phyloP scores from a whole-genome alignment of 176 grass and related monocot species.

The Rhynchospora tenuis region DNA sequence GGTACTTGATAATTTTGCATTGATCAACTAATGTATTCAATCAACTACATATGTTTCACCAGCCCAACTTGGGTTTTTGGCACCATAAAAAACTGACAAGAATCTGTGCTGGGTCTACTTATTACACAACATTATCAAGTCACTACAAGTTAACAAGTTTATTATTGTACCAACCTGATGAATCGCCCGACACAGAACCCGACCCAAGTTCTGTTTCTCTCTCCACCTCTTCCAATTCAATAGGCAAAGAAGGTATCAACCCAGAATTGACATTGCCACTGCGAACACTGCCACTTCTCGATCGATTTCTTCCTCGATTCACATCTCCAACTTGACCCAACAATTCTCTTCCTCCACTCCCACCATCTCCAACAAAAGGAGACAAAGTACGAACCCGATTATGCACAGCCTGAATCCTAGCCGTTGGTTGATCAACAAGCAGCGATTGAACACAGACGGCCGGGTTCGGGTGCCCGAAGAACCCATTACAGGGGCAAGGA shows the following conservation, averaged over 20 bases:
- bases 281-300: not conserved
- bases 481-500: conserved; percentile 25
- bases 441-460: conserved; percentile 9
- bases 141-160: not conserved
- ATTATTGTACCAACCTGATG: conserved; percentile 19
- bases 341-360: not conserved
- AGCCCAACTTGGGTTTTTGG: not conserved
- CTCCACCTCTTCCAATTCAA: conserved; percentile 22
- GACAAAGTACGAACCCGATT: conserved; percentile 19
- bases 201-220: not conserved
- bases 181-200: not conserved
- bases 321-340: not conserved
- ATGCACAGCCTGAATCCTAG: conserved; percentile 24
- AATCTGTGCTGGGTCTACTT: not conserved
- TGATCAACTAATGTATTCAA: not conserved
- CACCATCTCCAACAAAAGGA: conserved; percentile 5
- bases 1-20: not conserved
- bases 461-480: not conserved
- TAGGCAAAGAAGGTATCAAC: not conserved
- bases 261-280: not conserved
- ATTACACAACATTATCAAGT: not conserved
- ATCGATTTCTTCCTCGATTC: not conserved
- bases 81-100: not conserved
- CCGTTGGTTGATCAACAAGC: conserved; percentile 23
- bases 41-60: not conserved